Percentiles rank a stretch among this genome's conserved stretches.
These are phyloP conservation scores for Biscutella laevigata DNA, from an alignment of 441 rosid genomes.

Conservation along the genomic window DNA sequence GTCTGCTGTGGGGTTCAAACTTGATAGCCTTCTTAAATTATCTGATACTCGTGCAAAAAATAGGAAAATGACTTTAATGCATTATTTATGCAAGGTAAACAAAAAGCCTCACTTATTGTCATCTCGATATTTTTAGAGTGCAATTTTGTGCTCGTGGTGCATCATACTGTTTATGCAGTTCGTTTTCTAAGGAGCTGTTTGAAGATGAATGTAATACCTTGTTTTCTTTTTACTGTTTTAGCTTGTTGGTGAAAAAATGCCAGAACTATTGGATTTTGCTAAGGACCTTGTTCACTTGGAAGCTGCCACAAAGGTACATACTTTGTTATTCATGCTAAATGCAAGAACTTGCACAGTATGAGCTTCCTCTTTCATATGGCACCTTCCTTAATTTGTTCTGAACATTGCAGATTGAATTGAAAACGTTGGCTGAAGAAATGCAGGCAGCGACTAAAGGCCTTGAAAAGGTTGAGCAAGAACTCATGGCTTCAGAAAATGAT, in stretches of 20 bases:
- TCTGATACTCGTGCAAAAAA: constrained; percentile 97
- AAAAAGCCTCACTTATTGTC: neutral
- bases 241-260: constrained; percentile 93
- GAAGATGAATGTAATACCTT: neutral
- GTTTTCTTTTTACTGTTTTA: constrained; percentile 25
- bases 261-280: constrained; percentile 79
- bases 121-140: neutral
- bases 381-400: neutral
- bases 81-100: constrained; percentile 93
- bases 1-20: constrained; percentile 90
- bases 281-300: constrained; percentile 84
- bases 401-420: constrained; percentile 72
- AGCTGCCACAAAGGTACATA: constrained; percentile 87
- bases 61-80: constrained; percentile 95
- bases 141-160: neutral
- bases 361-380: neutral
- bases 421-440: constrained; percentile 96
- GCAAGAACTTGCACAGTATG: neutral
- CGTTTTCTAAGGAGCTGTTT: neutral
- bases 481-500: constrained; percentile 69
- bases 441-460: constrained; percentile 97
- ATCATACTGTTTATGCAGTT: neutral
- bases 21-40: constrained; percentile 91
- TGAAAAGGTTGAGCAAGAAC: constrained; percentile 88
- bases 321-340: neutral